Evolutionary conservation across 495 filamentous ascomycete genomes (phyloP).

Genomic region (Staphylotrichum tortipilum): DNA sequence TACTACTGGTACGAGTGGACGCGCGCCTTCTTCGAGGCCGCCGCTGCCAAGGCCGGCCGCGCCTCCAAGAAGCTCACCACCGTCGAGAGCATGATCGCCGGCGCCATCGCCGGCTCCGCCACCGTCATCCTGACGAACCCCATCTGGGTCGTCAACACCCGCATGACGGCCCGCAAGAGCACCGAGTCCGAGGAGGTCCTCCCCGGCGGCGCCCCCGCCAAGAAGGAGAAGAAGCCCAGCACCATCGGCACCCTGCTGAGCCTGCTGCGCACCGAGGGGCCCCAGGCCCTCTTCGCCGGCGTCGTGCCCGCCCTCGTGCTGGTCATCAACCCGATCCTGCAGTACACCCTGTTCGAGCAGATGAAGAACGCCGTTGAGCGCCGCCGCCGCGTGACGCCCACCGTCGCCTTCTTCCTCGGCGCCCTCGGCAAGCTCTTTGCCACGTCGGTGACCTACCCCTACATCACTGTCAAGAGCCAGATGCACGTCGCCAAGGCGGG

Average conservation of each 20-base stretch:
- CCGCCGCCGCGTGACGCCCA: constrained; percentile 58
- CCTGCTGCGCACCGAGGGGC: constrained; percentile 72
- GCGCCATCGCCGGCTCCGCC: constrained; percentile 87
- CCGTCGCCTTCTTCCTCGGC: constrained; percentile 81
- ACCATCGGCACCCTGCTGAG: constrained; percentile 72
- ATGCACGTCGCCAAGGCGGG: constrained; percentile 81
- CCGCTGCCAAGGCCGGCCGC: constrained; percentile 65
- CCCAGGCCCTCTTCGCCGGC: constrained; percentile 76
- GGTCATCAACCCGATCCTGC: constrained; percentile 95
- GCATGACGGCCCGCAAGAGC: constrained; percentile 83
- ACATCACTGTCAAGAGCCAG: constrained; percentile 93
- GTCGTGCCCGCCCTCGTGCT: constrained; percentile 87
- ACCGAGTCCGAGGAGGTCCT: constrained; percentile 17
- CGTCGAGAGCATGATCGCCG: constrained; percentile 83
- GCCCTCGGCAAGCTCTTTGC: constrained; percentile 91
- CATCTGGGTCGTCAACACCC: constrained; percentile 97
- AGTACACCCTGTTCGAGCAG: constrained; percentile 98
- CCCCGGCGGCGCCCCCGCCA: constrained; percentile 19
- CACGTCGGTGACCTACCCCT: constrained; percentile 91
- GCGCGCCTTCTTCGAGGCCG: constrained; percentile 75
- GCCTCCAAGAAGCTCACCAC: constrained; percentile 78
- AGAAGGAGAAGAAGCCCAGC: constrained; percentile 39
- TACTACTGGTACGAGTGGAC: constrained; percentile 99
- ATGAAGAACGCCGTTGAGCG: constrained; percentile 60
- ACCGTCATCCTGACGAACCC: constrained; percentile 95